Conservation (phyloP, 768 basidiomycete species). For the Rhodosporidiobolus odoratus region DNA sequence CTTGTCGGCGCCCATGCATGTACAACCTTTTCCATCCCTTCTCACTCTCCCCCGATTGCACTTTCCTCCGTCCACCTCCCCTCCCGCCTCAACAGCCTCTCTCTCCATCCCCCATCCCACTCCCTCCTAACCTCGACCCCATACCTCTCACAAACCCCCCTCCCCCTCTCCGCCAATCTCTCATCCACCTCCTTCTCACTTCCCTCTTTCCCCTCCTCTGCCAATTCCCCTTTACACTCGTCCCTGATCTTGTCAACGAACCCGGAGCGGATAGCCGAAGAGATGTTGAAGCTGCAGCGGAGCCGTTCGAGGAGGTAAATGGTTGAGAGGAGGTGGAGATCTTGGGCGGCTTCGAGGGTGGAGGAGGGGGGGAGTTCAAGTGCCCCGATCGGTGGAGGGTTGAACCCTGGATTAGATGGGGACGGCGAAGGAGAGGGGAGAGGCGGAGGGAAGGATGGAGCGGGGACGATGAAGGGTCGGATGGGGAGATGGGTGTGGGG, state of each 20-base stretch:
- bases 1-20: too few species aligned
- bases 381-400: neutral
- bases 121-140: neutral
- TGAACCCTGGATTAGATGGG: neutral
- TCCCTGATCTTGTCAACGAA: neutral
- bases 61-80: neutral
- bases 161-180: neutral
- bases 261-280: neutral
- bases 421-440: neutral
- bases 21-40: too few species aligned
- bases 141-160: neutral
- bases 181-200: neutral
- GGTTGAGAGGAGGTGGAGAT: conserved; percentile 4
- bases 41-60: too few species aligned
- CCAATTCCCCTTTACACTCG: neutral
- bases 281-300: neutral
- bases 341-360: neutral
- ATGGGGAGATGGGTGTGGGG: conserved; percentile 20
- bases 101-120: conserved; percentile 1
- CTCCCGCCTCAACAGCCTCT: neutral
- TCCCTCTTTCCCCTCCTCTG: neutral
- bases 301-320: conserved; percentile 11
- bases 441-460: neutral
- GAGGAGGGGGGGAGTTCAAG: neutral
- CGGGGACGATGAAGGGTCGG: conserved; percentile 5